A percentile compares a stretch with the other conserved stretches of the same genome.
Conservation (phyloP, 768 basidiomycete species). For the Omphalotus guepiniiformis region DNA sequence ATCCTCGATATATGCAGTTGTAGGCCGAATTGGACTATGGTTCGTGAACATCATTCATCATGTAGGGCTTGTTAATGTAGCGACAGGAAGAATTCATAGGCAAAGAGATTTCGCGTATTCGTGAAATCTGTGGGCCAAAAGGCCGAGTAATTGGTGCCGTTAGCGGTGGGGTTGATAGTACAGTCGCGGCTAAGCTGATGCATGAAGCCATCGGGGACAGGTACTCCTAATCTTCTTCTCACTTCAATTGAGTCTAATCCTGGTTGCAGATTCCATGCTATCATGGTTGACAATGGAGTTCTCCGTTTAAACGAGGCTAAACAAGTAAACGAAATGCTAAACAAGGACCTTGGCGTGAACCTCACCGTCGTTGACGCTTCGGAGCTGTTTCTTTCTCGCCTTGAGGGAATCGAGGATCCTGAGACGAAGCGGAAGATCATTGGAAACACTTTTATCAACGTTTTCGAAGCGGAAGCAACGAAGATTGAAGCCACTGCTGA, state of each 20-base stretch:
- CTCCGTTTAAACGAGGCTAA: slow-evolving; percentile 85
- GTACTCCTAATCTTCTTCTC: slow-evolving; percentile 31
- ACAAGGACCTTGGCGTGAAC: slow-evolving; percentile 91
- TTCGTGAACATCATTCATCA: slow-evolving; percentile 22
- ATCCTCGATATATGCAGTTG: slow-evolving; percentile 83
- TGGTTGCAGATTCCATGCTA: slow-evolving; percentile 83
- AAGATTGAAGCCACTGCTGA: slow-evolving; percentile 83
- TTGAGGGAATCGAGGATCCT: slow-evolving; percentile 93
- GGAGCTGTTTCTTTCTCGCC: slow-evolving; percentile 81
- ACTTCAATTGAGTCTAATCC: slow-evolving; percentile 1
- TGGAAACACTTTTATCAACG: slow-evolving; percentile 97
- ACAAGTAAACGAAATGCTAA: slow-evolving; percentile 92
- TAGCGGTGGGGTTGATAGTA: slow-evolving; percentile 95
- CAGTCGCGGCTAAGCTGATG: slow-evolving; percentile 98
- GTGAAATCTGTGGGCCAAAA: slow-evolving; percentile 88
- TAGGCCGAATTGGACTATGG: slow-evolving; percentile 90
- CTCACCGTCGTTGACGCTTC: slow-evolving; percentile 95
- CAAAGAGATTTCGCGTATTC: slow-evolving; percentile 91
- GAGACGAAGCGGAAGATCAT: slow-evolving; percentile 98
- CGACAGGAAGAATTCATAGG: slow-evolving; percentile 92
- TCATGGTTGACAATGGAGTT: slow-evolving; percentile 99
- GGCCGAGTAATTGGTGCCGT: slow-evolving; percentile 98
- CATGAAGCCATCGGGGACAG: slow-evolving; percentile 98
- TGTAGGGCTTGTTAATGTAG: slow-evolving; percentile 7
- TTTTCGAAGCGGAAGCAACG: slow-evolving; percentile 92